Conservation (phyloP, 2,329 filamentous ascomycete genomes). For the Beauveria bassiana region DNA sequence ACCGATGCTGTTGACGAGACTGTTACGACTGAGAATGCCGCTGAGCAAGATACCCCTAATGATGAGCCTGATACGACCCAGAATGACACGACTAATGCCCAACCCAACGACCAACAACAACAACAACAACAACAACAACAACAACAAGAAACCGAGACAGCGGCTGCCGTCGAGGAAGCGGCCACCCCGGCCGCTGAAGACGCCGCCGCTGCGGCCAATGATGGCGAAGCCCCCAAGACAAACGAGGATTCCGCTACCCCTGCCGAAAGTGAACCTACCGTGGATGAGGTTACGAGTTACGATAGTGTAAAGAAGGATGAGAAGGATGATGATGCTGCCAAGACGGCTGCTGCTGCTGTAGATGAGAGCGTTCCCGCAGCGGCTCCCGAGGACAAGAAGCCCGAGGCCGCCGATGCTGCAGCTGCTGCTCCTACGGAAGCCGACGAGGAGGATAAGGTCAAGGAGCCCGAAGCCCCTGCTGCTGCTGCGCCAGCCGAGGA, state of each 20-base stretch:
- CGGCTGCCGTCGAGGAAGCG: slow-evolving; percentile 2
- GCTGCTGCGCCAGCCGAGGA: background rate
- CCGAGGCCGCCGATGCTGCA: background rate
- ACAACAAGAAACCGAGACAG: background rate
- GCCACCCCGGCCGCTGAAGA: background rate
- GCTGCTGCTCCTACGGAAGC: background rate
- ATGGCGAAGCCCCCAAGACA: background rate
- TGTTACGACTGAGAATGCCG: slow-evolving; percentile 3
- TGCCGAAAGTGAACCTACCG: background rate
- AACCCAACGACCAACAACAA: slow-evolving; percentile 8
- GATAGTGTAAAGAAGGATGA: slow-evolving; percentile 1
- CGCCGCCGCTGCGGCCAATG: background rate
- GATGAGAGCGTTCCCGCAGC: background rate
- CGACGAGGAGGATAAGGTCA: background rate
- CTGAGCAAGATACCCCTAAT: slow-evolving; percentile 11
- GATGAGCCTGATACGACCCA: slow-evolving; percentile 12
- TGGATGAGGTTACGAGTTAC: slow-evolving; percentile 5
- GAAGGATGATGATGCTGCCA: background rate
- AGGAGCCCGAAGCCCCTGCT: background rate
- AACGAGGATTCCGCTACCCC: background rate
- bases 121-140: slow-evolving; percentile 1
- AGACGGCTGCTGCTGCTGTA: background rate
- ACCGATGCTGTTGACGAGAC: slow-evolving; percentile 3
- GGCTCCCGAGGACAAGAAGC: background rate
- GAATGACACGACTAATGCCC: slow-evolving; percentile 11